These are phyloP conservation scores for Aspergillus taichungensis DNA, from an alignment of 495 filamentous ascomycete genomes.

Conservation along the genomic window DNA sequence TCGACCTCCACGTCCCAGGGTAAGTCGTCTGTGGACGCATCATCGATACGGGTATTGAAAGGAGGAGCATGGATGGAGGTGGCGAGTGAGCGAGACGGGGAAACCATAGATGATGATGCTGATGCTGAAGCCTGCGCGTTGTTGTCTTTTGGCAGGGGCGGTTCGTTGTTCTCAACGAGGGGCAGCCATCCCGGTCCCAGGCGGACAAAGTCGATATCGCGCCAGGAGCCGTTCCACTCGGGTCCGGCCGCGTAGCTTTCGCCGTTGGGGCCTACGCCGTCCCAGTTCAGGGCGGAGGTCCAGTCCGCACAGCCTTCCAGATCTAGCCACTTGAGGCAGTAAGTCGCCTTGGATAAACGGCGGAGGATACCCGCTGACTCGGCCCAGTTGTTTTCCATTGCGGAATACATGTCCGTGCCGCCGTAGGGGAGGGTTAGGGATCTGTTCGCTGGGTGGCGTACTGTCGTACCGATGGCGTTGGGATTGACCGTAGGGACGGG, in stretches of 20 bases:
- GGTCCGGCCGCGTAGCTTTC: constrained; percentile 25
- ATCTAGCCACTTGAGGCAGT: constrained; percentile 70
- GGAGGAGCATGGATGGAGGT: constrained; percentile 11
- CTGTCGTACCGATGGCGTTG: constrained; percentile 41
- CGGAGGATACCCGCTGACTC: constrained; percentile 62
- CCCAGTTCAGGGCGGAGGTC: constrained; percentile 52
- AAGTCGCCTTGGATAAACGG: constrained; percentile 55
- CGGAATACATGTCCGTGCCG: constrained; percentile 57
- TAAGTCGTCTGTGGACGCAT: constrained; percentile 2
- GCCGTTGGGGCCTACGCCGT: constrained; percentile 22
- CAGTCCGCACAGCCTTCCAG: constrained; percentile 70
- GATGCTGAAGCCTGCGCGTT: not conserved
- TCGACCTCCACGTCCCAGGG: constrained; percentile 29
- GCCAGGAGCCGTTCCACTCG: constrained; percentile 45
- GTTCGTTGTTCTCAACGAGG: constrained; percentile 7
- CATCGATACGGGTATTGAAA: not conserved
- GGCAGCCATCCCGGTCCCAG: constrained; percentile 45
- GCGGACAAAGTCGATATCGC: constrained; percentile 38
- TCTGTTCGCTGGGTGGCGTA: constrained; percentile 25
- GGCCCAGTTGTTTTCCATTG: constrained; percentile 56
- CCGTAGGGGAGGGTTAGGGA: constrained; percentile 47
- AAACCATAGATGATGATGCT: not conserved
- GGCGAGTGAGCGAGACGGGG: constrained; percentile 8
- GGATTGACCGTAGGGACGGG: constrained; percentile 62
- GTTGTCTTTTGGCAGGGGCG: not conserved